phyloP scores from a whole-genome alignment of 164 flowering plant genomes.

The Macadamia tetraphylla region DNA sequence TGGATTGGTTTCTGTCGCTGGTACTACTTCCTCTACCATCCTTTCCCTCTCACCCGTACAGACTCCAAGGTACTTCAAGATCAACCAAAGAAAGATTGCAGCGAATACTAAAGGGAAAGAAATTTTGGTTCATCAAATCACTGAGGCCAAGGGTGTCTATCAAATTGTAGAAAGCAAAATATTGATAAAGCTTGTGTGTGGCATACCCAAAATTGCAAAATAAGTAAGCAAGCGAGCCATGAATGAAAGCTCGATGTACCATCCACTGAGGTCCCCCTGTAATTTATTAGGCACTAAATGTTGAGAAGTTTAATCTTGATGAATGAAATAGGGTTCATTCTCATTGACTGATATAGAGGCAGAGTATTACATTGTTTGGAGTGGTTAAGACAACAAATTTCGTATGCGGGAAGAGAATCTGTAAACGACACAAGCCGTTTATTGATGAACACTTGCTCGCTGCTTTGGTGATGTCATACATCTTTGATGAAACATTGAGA shows the following conservation, averaged over 20 bases:
- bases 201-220: slow-evolving; percentile 24
- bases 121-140: neutral
- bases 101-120: slow-evolving; percentile 29
- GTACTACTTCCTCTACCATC: neutral
- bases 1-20: slow-evolving; percentile 29
- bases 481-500: slow-evolving; percentile 38
- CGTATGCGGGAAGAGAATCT: slow-evolving; percentile 38
- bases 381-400: slow-evolving; percentile 45
- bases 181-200: neutral
- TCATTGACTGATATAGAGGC: neutral
- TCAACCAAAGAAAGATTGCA: slow-evolving; percentile 25
- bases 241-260: slow-evolving; percentile 27
- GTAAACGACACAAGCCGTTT: slow-evolving; percentile 46
- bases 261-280: slow-evolving; percentile 18
- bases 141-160: neutral
- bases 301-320: neutral
- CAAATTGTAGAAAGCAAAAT: neutral
- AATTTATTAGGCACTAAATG: neutral
- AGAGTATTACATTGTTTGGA: slow-evolving; percentile 35
- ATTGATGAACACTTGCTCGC: slow-evolving; percentile 38
- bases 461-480: slow-evolving; percentile 44
- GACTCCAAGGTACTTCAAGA: slow-evolving; percentile 45
- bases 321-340: neutral
- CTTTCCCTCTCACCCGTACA: slow-evolving; percentile 13
- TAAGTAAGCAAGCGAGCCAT: slow-evolving; percentile 24